A percentile compares a stretch with the other conserved stretches of the same genome.
These are phyloP conservation scores for Calonectria honghensis DNA, from an alignment of 2,329 filamentous ascomycete species.

Conservation along the genomic window DNA sequence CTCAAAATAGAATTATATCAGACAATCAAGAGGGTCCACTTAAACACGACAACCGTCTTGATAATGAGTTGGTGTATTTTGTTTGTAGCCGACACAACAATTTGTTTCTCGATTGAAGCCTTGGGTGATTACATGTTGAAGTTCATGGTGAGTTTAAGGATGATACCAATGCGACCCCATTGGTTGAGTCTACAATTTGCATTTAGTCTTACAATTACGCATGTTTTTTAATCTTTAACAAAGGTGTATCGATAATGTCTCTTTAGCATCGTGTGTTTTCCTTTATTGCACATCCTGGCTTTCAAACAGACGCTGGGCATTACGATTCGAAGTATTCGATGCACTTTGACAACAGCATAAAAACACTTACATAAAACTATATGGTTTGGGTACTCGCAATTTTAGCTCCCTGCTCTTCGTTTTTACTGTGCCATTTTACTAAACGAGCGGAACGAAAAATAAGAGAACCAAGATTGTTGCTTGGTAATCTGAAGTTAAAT, in stretches of 20 bases:
- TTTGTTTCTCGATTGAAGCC: not conserved
- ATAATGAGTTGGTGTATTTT: not conserved
- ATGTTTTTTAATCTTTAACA: not conserved
- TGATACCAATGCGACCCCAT: not conserved
- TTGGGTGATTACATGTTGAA: not conserved
- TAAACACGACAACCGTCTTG: not conserved
- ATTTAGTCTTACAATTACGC: not conserved
- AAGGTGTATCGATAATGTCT: not conserved
- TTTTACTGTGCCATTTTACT: not conserved
- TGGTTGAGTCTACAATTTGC: not conserved
- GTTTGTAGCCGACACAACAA: not conserved
- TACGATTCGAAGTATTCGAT: not conserved
- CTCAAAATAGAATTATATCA: not conserved
- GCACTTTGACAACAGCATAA: not conserved
- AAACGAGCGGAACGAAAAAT: not conserved
- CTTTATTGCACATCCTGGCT: not conserved
- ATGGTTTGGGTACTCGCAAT: not conserved
- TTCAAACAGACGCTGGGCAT: not conserved
- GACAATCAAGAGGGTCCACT: not conserved
- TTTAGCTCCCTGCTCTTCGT: not conserved
- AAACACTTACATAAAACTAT: not conserved
- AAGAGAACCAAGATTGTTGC: not conserved
- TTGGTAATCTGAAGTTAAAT: not conserved
- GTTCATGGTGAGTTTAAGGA: not conserved
- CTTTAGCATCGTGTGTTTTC: not conserved